Conservation (phyloP, 495 filamentous ascomycete species). For the Darksidea phi region DNA sequence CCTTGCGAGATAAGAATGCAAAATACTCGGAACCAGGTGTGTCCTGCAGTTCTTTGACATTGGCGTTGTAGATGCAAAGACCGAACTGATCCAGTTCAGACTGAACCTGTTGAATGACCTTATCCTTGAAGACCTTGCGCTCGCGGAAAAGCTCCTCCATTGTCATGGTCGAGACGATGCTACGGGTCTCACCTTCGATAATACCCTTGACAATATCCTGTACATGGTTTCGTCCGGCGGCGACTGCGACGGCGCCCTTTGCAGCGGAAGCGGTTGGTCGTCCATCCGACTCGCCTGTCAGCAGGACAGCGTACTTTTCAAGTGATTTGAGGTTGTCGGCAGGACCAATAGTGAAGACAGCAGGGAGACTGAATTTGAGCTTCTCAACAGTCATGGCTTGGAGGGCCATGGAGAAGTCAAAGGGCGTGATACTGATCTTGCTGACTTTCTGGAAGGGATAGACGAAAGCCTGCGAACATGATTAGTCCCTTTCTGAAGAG, state of each 20-base stretch:
- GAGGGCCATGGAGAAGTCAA: conserved; percentile 71
- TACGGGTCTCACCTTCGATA: conserved; percentile 81
- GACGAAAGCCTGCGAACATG: conserved; percentile 25
- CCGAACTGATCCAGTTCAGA: conserved; percentile 72
- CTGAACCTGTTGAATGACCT: conserved; percentile 76
- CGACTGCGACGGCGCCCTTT: conserved; percentile 37
- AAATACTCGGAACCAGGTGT: conserved; percentile 76
- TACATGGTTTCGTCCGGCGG: conserved; percentile 58
- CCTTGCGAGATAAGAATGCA: conserved; percentile 72
- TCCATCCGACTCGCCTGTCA: conserved; percentile 59
- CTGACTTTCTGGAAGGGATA: conserved; percentile 43
- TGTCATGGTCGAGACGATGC: conserved; percentile 74
- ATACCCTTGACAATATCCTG: conserved; percentile 86
- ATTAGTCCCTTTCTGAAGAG: neutral
- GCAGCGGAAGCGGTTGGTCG: conserved; percentile 37
- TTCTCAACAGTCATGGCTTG: conserved; percentile 83
- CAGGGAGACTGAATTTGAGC: conserved; percentile 71
- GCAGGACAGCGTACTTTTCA: conserved; percentile 72
- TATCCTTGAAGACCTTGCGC: conserved; percentile 73
- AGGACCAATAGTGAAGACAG: conserved; percentile 83
- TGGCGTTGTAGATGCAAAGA: conserved; percentile 69
- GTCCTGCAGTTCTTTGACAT: conserved; percentile 82
- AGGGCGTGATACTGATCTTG: conserved; percentile 66
- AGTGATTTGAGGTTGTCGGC: conserved; percentile 64
- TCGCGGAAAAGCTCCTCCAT: conserved; percentile 86